Conservation (phyloP, 2,329 filamentous ascomycete species). For the Trichocomaceae sp. region DNA sequence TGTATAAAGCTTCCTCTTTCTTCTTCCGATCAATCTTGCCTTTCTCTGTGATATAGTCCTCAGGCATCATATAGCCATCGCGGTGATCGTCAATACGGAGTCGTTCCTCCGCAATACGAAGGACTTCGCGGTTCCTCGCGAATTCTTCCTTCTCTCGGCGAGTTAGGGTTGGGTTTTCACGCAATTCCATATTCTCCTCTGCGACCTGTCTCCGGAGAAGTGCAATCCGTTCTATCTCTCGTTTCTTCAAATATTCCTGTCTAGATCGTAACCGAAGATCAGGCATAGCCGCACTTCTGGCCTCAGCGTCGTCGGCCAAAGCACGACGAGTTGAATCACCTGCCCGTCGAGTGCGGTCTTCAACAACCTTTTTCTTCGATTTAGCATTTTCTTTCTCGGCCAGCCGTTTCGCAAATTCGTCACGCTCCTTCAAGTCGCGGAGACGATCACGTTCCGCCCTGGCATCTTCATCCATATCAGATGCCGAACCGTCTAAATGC, state of each 20-base stretch:
- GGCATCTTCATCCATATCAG: conserved; percentile 55
- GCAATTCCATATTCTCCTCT: conserved; percentile 76
- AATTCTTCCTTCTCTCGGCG: conserved; percentile 81
- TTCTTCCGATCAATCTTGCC: conserved; percentile 80
- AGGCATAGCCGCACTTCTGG: conserved; percentile 64
- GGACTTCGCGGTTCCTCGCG: conserved; percentile 73
- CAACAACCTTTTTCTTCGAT: conserved; percentile 61
- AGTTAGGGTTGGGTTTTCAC: conserved; percentile 67
- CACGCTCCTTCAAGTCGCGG: conserved; percentile 66
- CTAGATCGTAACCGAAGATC: conserved; percentile 77
- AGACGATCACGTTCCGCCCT: conserved; percentile 53
- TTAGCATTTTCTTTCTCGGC: conserved; percentile 61
- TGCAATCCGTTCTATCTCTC: conserved; percentile 76
- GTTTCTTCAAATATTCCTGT: conserved; percentile 89
- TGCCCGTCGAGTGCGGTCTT: conserved; percentile 53
- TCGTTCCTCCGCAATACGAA: conserved; percentile 76
- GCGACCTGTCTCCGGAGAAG: conserved; percentile 84
- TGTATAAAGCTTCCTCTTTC: conserved; percentile 85
- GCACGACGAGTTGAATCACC: conserved; percentile 56
- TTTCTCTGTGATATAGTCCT: conserved; percentile 91
- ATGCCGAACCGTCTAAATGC: conserved; percentile 51
- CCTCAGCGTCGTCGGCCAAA: conserved; percentile 60
- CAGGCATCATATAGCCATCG: conserved; percentile 87
- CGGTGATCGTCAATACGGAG: conserved; percentile 82
- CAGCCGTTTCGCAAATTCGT: conserved; percentile 71